Evolutionary conservation across 1,284 basidiomycete genomes (phyloP).

Genomic region (Ustilago trichophora): DNA sequence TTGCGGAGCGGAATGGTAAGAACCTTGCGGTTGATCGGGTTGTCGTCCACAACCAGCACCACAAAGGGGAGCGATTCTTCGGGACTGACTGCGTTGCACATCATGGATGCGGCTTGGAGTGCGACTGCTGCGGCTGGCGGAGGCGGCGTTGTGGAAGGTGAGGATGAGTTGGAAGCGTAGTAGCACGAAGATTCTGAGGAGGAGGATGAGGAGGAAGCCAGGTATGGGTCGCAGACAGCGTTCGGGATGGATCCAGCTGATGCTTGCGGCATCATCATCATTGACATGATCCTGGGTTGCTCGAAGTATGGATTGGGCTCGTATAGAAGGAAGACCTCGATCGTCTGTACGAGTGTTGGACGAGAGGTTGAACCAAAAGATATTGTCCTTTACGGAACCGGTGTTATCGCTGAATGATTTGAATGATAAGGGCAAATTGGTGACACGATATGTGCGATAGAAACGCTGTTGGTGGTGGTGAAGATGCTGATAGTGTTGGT

Average conservation of each 20-base stretch:
- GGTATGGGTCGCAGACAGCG: slow-evolving; percentile 19
- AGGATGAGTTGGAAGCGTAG: slow-evolving; percentile 19
- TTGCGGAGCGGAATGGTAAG: slow-evolving; percentile 47
- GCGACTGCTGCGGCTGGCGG: slow-evolving; percentile 11
- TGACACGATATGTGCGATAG: not conserved
- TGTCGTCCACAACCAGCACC: slow-evolving; percentile 61
- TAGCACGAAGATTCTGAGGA: slow-evolving; percentile 14
- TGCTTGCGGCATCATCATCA: slow-evolving; percentile 21
- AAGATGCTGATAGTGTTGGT: not conserved
- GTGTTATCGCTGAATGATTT: not conserved
- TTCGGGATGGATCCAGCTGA: slow-evolving; percentile 6
- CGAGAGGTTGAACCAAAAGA: not conserved
- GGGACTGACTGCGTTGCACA: slow-evolving; percentile 4
- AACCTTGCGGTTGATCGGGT: slow-evolving; percentile 57
- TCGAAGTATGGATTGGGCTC: not conserved
- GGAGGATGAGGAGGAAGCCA: slow-evolving; percentile 7
- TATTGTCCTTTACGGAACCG: no score
- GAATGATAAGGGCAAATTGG: not conserved
- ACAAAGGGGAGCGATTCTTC: slow-evolving; percentile 31
- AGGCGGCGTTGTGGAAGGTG: slow-evolving; percentile 21
- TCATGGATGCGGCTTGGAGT: slow-evolving; percentile 13
- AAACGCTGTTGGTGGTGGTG: not conserved
- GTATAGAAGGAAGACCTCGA: not conserved
- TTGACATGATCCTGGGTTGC: not conserved
- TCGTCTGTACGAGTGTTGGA: not conserved